Evolutionary conservation across 1,139 yeast genomes (phyloP).

Genomic region (Suhomyces terraborum): DNA sequence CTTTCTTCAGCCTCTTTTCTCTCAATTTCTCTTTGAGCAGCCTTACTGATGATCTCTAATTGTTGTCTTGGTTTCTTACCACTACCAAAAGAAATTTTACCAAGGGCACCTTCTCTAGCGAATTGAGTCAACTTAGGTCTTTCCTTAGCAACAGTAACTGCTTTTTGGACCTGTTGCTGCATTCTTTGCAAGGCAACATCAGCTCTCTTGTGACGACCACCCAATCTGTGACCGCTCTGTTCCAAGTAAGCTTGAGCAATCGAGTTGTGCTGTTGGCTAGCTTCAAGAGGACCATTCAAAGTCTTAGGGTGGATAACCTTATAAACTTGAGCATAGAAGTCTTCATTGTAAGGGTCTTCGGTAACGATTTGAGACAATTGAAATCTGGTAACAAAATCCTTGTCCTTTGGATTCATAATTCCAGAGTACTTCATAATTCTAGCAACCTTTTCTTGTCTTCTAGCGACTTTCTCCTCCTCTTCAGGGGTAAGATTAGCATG

Average conservation of each 20-base stretch:
- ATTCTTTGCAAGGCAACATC: conserved; percentile 94
- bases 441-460: conserved; percentile 77
- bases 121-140: conserved; percentile 74
- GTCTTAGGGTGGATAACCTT: conserved; percentile 76
- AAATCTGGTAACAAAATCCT: conserved; percentile 90
- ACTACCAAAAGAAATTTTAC: conserved; percentile 78
- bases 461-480: conserved; percentile 56
- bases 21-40: conserved; percentile 50
- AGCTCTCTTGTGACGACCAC: conserved; percentile 87
- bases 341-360: conserved; percentile 96
- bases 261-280: conserved; percentile 52
- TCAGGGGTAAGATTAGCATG: conserved; percentile 45
- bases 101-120: conserved; percentile 86
- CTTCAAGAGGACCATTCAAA: conserved; percentile 46
- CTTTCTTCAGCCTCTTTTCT: conserved; percentile 32
- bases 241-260: conserved; percentile 95
- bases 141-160: conserved; percentile 92
- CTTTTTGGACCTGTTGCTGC: conserved; percentile 98
- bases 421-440: conserved; percentile 84
- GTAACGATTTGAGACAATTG: conserved; percentile 95
- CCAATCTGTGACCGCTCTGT: conserved; percentile 88
- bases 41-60: conserved; percentile 65
- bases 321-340: conserved; percentile 92
- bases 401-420: conserved; percentile 95
- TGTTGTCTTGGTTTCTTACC: conserved; percentile 91